Evolutionary conservation across 2,329 filamentous ascomycete genomes (phyloP), one percentile per base, ranked within the genome.

Genomic region (Stagonosporopsis chrysanthemi): DNA sequence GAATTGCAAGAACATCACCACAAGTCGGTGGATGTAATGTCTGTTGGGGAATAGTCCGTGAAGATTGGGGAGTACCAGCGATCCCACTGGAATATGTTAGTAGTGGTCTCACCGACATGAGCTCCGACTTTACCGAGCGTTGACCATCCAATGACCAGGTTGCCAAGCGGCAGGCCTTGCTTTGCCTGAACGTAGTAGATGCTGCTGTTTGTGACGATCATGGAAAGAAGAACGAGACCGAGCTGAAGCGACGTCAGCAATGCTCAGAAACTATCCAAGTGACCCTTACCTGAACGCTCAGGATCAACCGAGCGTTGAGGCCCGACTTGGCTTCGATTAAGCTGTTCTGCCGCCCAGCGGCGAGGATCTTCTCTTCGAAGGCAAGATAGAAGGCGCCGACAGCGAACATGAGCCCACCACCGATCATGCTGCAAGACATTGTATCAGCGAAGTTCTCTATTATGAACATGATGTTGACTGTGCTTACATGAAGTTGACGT

Each of bases 1-100:
- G 73, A 96, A 98, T 5, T 93, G 90, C 45, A 99, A 82, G 79
- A 98, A 99, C 51, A 97, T 88, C 66, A 96, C 86, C 64, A 93
- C 84, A 4, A 99, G 82, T 23, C 93, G 88, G 75, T 98, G 93
- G 65, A 98, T 85, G 75, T 98, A 97, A 78, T 97, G 88, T 65
- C 83, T 89, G 74, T 91, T 95, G 1, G 92, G 89, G 63, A 90
- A 88, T 2, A 96, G 70, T 22, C 88, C 86, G 75, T 98, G 91
- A n/a, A 90, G 81, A 62, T 96, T 84, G 2, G 95, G 94, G 72
- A 96, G 85, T 6, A 89, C 74, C 15, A 98, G 79, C 0, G 95
- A 96, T 2, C 85, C 73, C 28, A 90, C 88, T 91, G 56, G 89
- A 58, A 28, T 24, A 57, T 44, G 52, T 69, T 48, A 73, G 57